Evolutionary conservation across 1,284 basidiomycete genomes (phyloP).

Genomic region (Melampsora larici-populina): DNA sequence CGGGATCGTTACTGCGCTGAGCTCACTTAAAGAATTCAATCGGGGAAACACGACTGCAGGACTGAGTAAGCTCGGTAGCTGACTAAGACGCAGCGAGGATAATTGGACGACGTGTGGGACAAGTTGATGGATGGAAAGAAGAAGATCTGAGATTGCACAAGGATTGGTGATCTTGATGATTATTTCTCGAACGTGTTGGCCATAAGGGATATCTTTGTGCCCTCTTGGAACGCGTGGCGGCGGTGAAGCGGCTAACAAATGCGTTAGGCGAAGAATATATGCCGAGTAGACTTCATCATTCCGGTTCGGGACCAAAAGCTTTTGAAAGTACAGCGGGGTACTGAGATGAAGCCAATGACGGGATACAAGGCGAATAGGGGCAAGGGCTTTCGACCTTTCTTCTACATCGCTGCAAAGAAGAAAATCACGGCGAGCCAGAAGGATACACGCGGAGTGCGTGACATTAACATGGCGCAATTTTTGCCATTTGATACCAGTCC

Average conservation of each 20-base stretch:
- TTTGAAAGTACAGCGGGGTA: slow-evolving; percentile 4
- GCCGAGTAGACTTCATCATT: neutral
- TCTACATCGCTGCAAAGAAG: neutral
- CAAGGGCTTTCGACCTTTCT: neutral
- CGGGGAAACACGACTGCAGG: slow-evolving; percentile 27
- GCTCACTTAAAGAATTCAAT: slow-evolving; percentile 17
- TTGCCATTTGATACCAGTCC: too few relatives aligned
- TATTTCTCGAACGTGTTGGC: slow-evolving; percentile 30
- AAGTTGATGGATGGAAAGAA: slow-evolving; percentile 31
- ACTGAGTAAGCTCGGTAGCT: slow-evolving; percentile 27
- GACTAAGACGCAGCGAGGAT: slow-evolving; percentile 12
- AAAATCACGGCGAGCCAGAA: neutral
- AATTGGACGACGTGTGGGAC: slow-evolving; percentile 22
- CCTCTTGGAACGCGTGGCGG: neutral
- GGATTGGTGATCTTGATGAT: slow-evolving; percentile 14
- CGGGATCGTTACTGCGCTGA: neutral
- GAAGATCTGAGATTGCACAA: neutral
- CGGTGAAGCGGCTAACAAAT: neutral
- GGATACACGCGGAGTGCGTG: neutral
- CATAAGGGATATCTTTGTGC: slow-evolving; percentile 3
- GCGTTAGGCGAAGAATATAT: neutral
- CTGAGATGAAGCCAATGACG: slow-evolving; percentile 8
- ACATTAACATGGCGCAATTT: too few relatives aligned
- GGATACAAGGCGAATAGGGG: neutral
- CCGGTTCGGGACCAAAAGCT: neutral